Percentiles rank a stretch among this genome's conserved stretches.
These are phyloP conservation scores for Xylaria digitata DNA, from an alignment of 2,329 filamentous ascomycete genomes.

Conservation along the genomic window DNA sequence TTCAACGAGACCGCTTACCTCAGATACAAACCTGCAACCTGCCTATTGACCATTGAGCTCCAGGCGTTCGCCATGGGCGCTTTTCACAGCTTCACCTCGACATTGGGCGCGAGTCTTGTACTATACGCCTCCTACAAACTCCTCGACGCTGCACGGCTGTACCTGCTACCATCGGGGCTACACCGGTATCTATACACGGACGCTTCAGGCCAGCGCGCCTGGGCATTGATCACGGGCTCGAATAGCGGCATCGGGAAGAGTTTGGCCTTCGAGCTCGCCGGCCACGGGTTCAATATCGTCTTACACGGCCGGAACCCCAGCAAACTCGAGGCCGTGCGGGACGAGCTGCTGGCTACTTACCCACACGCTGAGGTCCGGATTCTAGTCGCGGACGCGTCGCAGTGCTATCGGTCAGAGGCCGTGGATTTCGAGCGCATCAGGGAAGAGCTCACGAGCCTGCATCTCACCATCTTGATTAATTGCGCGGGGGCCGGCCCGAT, in stretches of 20 bases:
- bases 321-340: constrained; percentile 56
- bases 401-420: constrained; percentile 38
- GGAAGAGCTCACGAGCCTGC: constrained; percentile 45
- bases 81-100: constrained; percentile 32
- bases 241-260: constrained; percentile 63
- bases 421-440: constrained; percentile 33
- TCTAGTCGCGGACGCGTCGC: constrained; percentile 57
- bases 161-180: constrained; percentile 37
- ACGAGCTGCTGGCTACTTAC: constrained; percentile 52
- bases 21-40: not conserved
- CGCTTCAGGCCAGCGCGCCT: constrained; percentile 44
- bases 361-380: constrained; percentile 53
- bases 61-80: constrained; percentile 21
- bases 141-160: constrained; percentile 36
- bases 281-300: constrained; percentile 65
- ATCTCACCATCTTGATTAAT: constrained; percentile 63
- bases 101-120: constrained; percentile 37
- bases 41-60: not conserved
- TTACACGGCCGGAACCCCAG: constrained; percentile 62
- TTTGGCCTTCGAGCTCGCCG: constrained; percentile 60
- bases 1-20: too few species aligned
- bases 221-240: constrained; percentile 62
- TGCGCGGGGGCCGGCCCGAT: constrained; percentile 59
- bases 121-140: constrained; percentile 35
- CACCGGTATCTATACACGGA: constrained; percentile 41